These are phyloP conservation scores for Ustilago bromivora DNA, from an alignment of 1,284 basidiomycete genomes.

Conservation along the genomic window DNA sequence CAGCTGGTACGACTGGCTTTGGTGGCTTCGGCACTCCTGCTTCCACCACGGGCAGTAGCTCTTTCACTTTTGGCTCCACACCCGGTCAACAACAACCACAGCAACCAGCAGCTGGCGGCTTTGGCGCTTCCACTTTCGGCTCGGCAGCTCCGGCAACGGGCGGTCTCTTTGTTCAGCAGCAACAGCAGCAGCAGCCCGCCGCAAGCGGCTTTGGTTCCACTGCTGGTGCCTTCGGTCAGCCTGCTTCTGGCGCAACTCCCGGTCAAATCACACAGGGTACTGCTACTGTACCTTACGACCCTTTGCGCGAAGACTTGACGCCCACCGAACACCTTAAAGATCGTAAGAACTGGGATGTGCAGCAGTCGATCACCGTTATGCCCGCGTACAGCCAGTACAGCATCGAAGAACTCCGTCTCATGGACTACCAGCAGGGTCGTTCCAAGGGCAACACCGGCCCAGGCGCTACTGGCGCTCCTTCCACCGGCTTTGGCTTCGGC, in stretches of 20 bases:
- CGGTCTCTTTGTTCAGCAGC: conserved; percentile 56
- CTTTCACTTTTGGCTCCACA: conserved; percentile 54
- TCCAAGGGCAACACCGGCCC: conserved; percentile 58
- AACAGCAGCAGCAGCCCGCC: conserved; percentile 42
- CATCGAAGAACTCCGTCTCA: conserved; percentile 60
- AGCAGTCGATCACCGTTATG: conserved; percentile 61
- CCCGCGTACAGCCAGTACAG: conserved; percentile 59
- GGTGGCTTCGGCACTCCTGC: conserved; percentile 56
- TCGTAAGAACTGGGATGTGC: conserved; percentile 61
- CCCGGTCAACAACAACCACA: conserved; percentile 41
- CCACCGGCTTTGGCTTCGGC: conserved; percentile 58
- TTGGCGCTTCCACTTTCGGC: conserved; percentile 51
- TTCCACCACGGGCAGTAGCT: conserved; percentile 28
- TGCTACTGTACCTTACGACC: conserved; percentile 59
- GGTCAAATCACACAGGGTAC: conserved; percentile 59
- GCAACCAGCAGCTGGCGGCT: conserved; percentile 42
- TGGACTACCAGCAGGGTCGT: conserved; percentile 62
- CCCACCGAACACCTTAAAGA: conserved; percentile 61
- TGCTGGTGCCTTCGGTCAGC: conserved; percentile 44
- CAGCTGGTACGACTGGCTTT: conserved; percentile 55
- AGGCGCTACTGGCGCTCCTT: conserved; percentile 37
- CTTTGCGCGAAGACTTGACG: conserved; percentile 56
- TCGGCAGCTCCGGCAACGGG: conserved; percentile 20
- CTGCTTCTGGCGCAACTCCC: conserved; percentile 23
- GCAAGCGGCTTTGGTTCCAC: conserved; percentile 48